phyloP scores from a whole-genome alignment of 352 stramenopile genomes.

The Phytophthora citrophthora region DNA sequence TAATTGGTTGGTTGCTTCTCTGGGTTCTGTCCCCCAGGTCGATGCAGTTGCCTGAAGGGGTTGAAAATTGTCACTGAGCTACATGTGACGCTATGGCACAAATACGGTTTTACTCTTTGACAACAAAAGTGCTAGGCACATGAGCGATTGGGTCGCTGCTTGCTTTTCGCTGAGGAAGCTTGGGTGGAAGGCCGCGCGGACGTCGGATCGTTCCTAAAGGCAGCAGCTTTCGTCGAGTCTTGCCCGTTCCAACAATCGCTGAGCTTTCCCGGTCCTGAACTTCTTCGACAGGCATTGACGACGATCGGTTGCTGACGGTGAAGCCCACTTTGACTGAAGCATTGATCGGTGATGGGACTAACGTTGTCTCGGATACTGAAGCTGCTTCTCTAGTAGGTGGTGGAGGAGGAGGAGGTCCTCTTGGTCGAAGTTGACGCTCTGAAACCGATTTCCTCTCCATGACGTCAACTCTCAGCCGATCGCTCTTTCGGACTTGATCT shows the following conservation, averaged over 20 bases:
- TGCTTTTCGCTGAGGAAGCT: slow-evolving; percentile 11
- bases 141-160: slow-evolving; percentile 24
- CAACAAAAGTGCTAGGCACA: slow-evolving; percentile 12
- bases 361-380: not conserved
- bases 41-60: slow-evolving; percentile 1
- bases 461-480: slow-evolving; percentile 7
- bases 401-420: slow-evolving; percentile 17
- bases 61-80: slow-evolving; percentile 6
- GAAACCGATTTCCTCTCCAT: slow-evolving; percentile 9
- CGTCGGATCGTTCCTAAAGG: slow-evolving; percentile 18
- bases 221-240: slow-evolving; percentile 27
- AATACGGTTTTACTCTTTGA: slow-evolving; percentile 25
- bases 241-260: slow-evolving; percentile 21
- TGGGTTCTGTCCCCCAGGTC: slow-evolving; percentile 8
- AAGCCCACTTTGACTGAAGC: slow-evolving; percentile 15
- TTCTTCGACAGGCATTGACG: slow-evolving; percentile 12
- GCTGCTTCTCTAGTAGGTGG: slow-evolving; percentile 4
- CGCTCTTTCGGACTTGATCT: slow-evolving; percentile 7
- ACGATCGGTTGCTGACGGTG: slow-evolving; percentile 14
- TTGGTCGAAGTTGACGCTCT: slow-evolving; percentile 14
- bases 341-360: slow-evolving; percentile 16
- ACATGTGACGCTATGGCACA: slow-evolving; percentile 26
- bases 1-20: slow-evolving; percentile 25
- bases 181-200: slow-evolving; percentile 22
- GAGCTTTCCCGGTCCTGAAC: slow-evolving; percentile 24